These are phyloP conservation scores for Colletotrichum lini DNA, from an alignment of 2,329 filamentous ascomycete species.

Conservation along the genomic window DNA sequence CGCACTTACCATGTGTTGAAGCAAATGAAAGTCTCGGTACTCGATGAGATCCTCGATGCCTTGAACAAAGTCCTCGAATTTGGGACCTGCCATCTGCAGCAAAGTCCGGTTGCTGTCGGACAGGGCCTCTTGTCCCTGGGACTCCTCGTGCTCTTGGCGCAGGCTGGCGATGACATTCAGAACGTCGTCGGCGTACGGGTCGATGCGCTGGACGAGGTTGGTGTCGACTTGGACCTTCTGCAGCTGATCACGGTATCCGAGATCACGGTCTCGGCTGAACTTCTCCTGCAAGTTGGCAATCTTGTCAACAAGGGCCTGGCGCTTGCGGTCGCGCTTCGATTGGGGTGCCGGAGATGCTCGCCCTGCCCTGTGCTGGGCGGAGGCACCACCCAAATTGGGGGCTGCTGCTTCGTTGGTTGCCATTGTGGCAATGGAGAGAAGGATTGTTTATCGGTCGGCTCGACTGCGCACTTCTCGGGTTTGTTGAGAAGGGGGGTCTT, in stretches of 20 bases:
- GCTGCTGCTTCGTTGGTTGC: conserved; percentile 56
- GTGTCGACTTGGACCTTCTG: conserved; percentile 94
- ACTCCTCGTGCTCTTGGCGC: conserved; percentile 68
- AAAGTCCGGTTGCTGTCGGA: conserved; percentile 67
- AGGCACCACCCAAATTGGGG: conserved; percentile 47
- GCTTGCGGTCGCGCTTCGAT: conserved; percentile 92
- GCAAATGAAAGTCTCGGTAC: conserved; percentile 86
- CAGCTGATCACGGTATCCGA: conserved; percentile 89
- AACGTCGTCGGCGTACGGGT: conserved; percentile 81
- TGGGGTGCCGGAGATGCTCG: conserved; percentile 58
- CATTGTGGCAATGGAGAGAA: conserved; percentile 48
- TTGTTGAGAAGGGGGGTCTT: conserved; percentile 5
- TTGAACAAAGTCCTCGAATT: conserved; percentile 88
- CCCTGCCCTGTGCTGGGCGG: conserved; percentile 48
- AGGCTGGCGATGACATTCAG: conserved; percentile 80
- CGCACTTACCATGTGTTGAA: conserved; percentile 80
- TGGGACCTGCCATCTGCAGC: conserved; percentile 83
- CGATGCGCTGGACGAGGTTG: conserved; percentile 85
- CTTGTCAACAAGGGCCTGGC: conserved; percentile 85
- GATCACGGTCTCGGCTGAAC: conserved; percentile 85
- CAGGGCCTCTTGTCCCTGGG: conserved; percentile 56
- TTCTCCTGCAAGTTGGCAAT: conserved; percentile 82
- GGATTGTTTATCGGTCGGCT: conserved; percentile 19
- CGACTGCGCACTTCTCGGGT: not conserved
- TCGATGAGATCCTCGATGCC: conserved; percentile 92